These are phyloP conservation scores for Clathrus columnatus DNA, from an alignment of 768 basidiomycete species.

Conservation along the genomic window DNA sequence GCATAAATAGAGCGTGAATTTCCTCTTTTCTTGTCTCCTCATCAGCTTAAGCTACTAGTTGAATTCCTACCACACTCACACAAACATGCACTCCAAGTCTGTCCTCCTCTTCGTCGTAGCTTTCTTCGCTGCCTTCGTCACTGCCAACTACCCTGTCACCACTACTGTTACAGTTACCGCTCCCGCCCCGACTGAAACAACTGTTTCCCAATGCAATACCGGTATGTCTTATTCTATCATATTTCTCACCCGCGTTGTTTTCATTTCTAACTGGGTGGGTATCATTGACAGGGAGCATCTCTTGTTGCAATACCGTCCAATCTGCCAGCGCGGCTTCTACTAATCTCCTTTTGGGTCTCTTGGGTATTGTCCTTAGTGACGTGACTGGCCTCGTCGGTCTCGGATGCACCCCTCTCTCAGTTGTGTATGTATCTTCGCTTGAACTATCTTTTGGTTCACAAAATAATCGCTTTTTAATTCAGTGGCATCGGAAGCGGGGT, in stretches of 20 bases:
- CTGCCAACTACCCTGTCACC: neutral
- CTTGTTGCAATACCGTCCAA: constrained; percentile 25
- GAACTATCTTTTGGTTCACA: constrained; percentile 12
- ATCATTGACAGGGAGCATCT: constrained; percentile 22
- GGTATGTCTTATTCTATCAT: neutral
- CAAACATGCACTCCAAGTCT: neutral
- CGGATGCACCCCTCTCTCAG: constrained; percentile 20
- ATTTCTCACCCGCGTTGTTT: neutral
- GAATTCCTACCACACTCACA: neutral
- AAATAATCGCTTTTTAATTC: constrained; percentile 5
- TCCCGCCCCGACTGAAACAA: neutral
- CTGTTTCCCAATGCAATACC: constrained; percentile 5
- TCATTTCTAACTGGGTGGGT: constrained; percentile 6
- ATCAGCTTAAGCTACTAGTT: neutral
- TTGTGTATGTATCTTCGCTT: constrained; percentile 17
- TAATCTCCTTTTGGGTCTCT: constrained; percentile 28
- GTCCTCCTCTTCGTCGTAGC: neutral
- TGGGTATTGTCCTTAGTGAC: constrained; percentile 18
- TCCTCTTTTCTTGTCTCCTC: too few species aligned
- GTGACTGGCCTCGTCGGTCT: constrained; percentile 15
- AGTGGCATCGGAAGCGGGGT: constrained; percentile 16
- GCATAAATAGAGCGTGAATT: too few species aligned
- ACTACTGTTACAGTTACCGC: neutral
- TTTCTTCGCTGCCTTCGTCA: neutral
- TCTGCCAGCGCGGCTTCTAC: constrained; percentile 21